Conservation (phyloP, 306 rosid species). For the barrel medic (Medicago truncatula) region MtrunA17r5.0-ANR NC_053043.1:15925501-15926000, state of each 20-base stretch:
- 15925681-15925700: conserved; percentile 56
- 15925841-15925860: conserved; percentile 55
- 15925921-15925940: conserved; percentile 57
- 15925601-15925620: conserved; percentile 37
- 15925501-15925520: conserved; percentile 68
- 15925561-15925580: conserved; percentile 59
- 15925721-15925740: conserved; percentile 49
- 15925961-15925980: neutral
- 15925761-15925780: conserved; percentile 47
- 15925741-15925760: conserved; percentile 53
- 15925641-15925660: conserved; percentile 54
- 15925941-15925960: conserved; percentile 28
- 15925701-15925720: conserved; percentile 56
- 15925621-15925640: conserved; percentile 57
- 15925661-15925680: conserved; percentile 54
- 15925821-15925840: conserved; percentile 49
- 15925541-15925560: conserved; percentile 59
- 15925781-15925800: conserved; percentile 50
- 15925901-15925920: conserved; percentile 43
- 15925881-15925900: conserved; percentile 49
- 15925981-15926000: neutral
- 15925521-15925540: conserved; percentile 57
- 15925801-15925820: conserved; percentile 52
- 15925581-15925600: conserved; percentile 51
- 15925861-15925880: conserved; percentile 51